phyloP scores from a whole-genome alignment of 169 alveolate species.

The Neospora caninum region DNA sequence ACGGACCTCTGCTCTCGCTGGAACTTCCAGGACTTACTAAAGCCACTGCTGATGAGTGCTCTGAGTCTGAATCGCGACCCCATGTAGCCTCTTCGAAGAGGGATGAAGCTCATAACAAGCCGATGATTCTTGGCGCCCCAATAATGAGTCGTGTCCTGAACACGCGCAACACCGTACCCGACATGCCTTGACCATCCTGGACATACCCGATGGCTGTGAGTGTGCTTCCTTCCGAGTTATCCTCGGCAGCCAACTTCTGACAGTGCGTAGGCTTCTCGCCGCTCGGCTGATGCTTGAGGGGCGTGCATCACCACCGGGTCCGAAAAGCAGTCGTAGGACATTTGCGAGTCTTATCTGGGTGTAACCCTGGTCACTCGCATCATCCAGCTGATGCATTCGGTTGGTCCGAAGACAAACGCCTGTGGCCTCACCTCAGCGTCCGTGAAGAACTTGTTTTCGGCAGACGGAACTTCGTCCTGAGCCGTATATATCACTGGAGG shows the following conservation, averaged over 20 bases:
- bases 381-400: no score
- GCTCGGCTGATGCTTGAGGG: no score
- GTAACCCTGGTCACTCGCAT: no score
- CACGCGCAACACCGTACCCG: neutral
- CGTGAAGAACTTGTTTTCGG: constrained; percentile 4
- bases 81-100: neutral
- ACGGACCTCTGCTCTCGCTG: no score
- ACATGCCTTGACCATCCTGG: neutral
- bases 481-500: neutral
- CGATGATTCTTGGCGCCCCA: constrained; percentile 33
- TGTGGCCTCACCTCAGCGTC: constrained; percentile 14
- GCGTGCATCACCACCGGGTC: no score
- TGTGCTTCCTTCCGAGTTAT: neutral
- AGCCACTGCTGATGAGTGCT: constrained; percentile 1
- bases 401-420: neutral
- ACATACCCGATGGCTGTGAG: neutral
- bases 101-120: constrained; percentile 11
- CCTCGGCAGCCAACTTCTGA: neutral
- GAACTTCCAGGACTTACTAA: neutral
- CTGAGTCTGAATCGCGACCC: constrained; percentile 13
- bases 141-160: constrained; percentile 24
- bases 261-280: no score
- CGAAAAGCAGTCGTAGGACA: no score
- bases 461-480: neutral
- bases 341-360: no score